A percentile compares a stretch with the other conserved stretches of the same genome.
These are phyloP conservation scores for Yarrowia alimentaria DNA, from an alignment of 805 yeast genomes.

Conservation along the genomic window DNA sequence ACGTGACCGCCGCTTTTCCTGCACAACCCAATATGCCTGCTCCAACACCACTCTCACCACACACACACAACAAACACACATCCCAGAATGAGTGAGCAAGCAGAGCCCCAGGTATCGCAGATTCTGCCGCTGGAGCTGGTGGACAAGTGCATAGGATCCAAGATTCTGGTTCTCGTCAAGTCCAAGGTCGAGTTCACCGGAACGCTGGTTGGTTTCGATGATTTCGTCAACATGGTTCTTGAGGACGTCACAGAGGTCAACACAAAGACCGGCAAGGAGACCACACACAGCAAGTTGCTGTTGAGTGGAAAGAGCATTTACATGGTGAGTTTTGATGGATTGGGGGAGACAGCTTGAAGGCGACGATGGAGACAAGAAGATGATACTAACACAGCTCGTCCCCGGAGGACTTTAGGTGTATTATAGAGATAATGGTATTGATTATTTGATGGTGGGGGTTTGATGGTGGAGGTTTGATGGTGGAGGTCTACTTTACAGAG, in stretches of 20 bases:
- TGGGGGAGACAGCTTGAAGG: background rate
- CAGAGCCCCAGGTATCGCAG: conserved; percentile 29
- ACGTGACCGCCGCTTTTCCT: conserved; percentile 10
- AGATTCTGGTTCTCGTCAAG: conserved; percentile 68
- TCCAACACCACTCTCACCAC: conserved; percentile 10
- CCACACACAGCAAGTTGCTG: conserved; percentile 39
- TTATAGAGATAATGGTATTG: conserved; percentile 23
- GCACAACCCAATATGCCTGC: background rate
- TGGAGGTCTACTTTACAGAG: too few relatives aligned
- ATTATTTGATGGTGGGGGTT: background rate
- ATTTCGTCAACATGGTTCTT: conserved; percentile 78
- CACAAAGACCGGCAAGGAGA: conserved; percentile 32
- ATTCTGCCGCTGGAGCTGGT: conserved; percentile 76
- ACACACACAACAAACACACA: background rate
- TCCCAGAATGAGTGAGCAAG: conserved; percentile 24
- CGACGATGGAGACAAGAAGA: background rate
- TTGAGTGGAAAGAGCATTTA: conserved; percentile 44
- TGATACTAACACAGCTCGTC: conserved; percentile 26
- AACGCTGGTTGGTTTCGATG: conserved; percentile 87
- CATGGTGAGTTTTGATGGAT: conserved; percentile 36
- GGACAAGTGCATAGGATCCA: conserved; percentile 80
- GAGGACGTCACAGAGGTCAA: conserved; percentile 66
- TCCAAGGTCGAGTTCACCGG: conserved; percentile 75
- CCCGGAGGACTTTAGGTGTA: conserved; percentile 27
- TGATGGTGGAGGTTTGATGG: too few relatives aligned